Conservation (phyloP, 805 yeast species). For the Kluyveromyces wickerhamii region DNA sequence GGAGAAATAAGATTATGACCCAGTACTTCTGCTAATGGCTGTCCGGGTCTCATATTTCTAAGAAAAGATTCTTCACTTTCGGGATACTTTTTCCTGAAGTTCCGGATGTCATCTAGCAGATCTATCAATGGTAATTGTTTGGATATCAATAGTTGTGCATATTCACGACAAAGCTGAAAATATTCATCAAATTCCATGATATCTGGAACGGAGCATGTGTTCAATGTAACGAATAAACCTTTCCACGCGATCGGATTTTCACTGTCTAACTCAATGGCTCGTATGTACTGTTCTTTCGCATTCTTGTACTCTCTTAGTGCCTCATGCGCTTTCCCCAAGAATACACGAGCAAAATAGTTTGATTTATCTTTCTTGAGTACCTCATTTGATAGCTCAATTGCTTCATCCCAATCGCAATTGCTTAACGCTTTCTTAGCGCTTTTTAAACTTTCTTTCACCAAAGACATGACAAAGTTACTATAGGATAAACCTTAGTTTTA, state of each 20-base stretch:
- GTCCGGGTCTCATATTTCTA: slow-evolving; percentile 46
- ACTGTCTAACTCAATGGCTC: slow-evolving; percentile 44
- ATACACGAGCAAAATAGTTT: slow-evolving; percentile 59
- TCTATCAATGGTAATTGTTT: slow-evolving; percentile 43
- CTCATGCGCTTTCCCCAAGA: slow-evolving; percentile 64
- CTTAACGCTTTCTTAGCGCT: slow-evolving; percentile 46
- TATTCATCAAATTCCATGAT: slow-evolving; percentile 31
- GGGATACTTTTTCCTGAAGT: slow-evolving; percentile 35
- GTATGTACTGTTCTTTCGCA: slow-evolving; percentile 38
- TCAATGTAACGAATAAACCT: slow-evolving; percentile 50
- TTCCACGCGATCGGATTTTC: slow-evolving; percentile 67
- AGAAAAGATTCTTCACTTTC: slow-evolving; percentile 42
- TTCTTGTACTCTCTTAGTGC: slow-evolving; percentile 31
- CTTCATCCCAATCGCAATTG: slow-evolving; percentile 52
- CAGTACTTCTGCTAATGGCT: slow-evolving; percentile 43
- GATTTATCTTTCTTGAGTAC: slow-evolving; percentile 48
- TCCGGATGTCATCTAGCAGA: slow-evolving; percentile 39
- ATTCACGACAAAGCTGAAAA: slow-evolving; percentile 40
- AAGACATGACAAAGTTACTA: slow-evolving; percentile 28
- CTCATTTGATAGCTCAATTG: slow-evolving; percentile 46
- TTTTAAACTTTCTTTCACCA: slow-evolving; percentile 34
- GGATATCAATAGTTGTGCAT: slow-evolving; percentile 35
- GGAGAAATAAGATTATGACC: slow-evolving; percentile 42
- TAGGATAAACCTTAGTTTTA: too few species aligned
- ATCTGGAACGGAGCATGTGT: slow-evolving; percentile 29